Evolutionary conservation across 129 eudicot genomes (phyloP).

Genomic region (Tanacetum coccineum): DNA sequence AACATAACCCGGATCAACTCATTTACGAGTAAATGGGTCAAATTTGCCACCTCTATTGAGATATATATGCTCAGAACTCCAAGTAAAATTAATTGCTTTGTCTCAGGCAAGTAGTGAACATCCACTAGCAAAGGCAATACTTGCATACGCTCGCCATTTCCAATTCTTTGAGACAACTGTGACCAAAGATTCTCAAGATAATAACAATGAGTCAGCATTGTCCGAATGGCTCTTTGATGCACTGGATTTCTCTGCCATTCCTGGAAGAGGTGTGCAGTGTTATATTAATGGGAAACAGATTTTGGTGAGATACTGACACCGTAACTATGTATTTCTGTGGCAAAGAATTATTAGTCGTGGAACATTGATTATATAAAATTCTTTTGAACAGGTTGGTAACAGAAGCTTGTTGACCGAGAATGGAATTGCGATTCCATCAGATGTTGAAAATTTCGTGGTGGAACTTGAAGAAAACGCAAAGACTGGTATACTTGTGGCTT

Average conservation of each 20-base stretch:
- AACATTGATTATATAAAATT: constrained; percentile 15
- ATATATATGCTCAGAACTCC: neutral
- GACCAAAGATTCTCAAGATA: constrained; percentile 41
- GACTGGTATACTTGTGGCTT: constrained; percentile 85
- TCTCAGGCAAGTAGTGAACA: constrained; percentile 93
- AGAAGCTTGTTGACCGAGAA: constrained; percentile 74
- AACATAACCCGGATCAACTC: neutral
- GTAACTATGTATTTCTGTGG: constrained; percentile 1
- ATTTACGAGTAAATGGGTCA: neutral
- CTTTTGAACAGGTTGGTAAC: constrained; percentile 74
- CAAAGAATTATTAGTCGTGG: neutral
- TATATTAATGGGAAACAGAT: constrained; percentile 53
- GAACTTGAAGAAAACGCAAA: constrained; percentile 87
- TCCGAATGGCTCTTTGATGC: constrained; percentile 89
- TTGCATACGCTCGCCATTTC: constrained; percentile 90
- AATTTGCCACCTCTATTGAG: neutral
- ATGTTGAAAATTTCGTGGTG: constrained; percentile 68
- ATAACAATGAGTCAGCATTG: constrained; percentile 33
- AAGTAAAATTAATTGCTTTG: neutral
- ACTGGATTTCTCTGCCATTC: constrained; percentile 66
- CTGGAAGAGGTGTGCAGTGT: constrained; percentile 94
- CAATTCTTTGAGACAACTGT: constrained; percentile 73
- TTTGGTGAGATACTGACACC: constrained; percentile 52
- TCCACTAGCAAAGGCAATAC: constrained; percentile 86
- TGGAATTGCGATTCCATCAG: constrained; percentile 41